Base-by-base conservation (phyloP, 768 basidiomycete genomes). In the Arthromyces matolae region DNA sequence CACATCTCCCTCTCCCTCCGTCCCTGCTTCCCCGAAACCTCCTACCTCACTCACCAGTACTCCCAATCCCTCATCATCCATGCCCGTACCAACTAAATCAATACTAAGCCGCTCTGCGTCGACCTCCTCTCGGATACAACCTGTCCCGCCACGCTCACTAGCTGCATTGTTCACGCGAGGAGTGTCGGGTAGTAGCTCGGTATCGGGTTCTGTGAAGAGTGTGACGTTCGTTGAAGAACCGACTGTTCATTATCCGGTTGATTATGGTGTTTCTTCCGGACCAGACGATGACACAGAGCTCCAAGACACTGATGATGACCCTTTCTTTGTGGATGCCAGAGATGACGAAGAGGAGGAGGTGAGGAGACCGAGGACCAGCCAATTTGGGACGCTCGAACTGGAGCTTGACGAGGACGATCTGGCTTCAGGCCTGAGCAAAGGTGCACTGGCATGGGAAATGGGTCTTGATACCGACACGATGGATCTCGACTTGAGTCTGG, bases 151-250 rank as follows among this genome's bases (percentile, higher is more conserved):
- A 19, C 36, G 45, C 28, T 29, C 47, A 4, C 45, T 52, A 32
- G 51, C 54, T 2, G 42, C 51, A 8, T 34, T 50, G 8, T 50
- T 52, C 34, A 20, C 37, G 16, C 33, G 50, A 22, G 40, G 34
- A 29, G 20, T 35, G 9, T 40, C 45, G 1, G n/a, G n/a, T n/a
- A 46, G 37, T 12, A 36, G 46, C 37, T 53, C 52, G 3, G 51
- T 43, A 20, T 45, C 52, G n/a, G 36, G 66, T 29, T 58, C 64
- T 5, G 67, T 62, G 54, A 80, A 80, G 44, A 84, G 81, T 27
- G 86, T 88, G 41, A 88, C 84, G 54, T 88, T 87, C 52, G 80
- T 81, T 23, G 83, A 84, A 48, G 69, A 71, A 44, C 84, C 84
- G 13, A 83, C 75, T 2, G 71, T 85, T 8, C 76, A 83, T 58